These are phyloP conservation scores for Gloeophyllum trabeum DNA, from an alignment of 768 basidiomycete genomes.

Conservation along the genomic window DNA sequence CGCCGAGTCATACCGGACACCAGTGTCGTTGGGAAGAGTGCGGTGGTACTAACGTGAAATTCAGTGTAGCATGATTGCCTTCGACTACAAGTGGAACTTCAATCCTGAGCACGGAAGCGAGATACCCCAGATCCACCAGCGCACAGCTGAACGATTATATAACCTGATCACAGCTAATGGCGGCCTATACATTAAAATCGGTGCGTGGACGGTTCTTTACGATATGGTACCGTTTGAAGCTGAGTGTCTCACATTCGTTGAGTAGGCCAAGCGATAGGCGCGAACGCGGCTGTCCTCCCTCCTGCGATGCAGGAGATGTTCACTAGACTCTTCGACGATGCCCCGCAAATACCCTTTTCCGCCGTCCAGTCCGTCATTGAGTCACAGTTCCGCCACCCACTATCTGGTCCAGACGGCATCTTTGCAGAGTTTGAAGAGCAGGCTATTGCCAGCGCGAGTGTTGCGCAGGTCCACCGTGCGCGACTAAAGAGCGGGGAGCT, in stretches of 20 bases:
- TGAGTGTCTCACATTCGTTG: slow-evolving; percentile 1
- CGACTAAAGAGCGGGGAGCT: slow-evolving; percentile 35
- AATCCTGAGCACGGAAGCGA: slow-evolving; percentile 53
- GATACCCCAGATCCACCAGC: slow-evolving; percentile 75
- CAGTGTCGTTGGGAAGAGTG: not conserved
- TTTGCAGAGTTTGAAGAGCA: slow-evolving; percentile 71
- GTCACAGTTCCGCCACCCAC: slow-evolving; percentile 56
- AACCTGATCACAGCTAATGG: slow-evolving; percentile 74
- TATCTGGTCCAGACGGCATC: slow-evolving; percentile 55
- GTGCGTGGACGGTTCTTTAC: slow-evolving; percentile 18
- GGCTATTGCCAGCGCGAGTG: slow-evolving; percentile 79
- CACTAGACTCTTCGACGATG: slow-evolving; percentile 76
- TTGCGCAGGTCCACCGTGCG: slow-evolving; percentile 89
- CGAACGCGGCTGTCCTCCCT: slow-evolving; percentile 80
- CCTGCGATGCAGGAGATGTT: slow-evolving; percentile 77
- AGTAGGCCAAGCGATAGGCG: slow-evolving; percentile 65
- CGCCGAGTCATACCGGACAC: not conserved
- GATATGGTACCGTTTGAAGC: slow-evolving; percentile 6
- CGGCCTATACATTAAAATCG: slow-evolving; percentile 80
- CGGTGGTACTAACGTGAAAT: not conserved
- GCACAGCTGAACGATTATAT: slow-evolving; percentile 71
- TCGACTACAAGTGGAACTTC: slow-evolving; percentile 88
- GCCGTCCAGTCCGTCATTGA: slow-evolving; percentile 57
- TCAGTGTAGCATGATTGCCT: slow-evolving; percentile 58
- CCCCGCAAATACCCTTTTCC: slow-evolving; percentile 72